Base-by-base conservation (phyloP, 2,329 filamentous ascomycete genomes). In the Penicillium rolfsii region DNA sequence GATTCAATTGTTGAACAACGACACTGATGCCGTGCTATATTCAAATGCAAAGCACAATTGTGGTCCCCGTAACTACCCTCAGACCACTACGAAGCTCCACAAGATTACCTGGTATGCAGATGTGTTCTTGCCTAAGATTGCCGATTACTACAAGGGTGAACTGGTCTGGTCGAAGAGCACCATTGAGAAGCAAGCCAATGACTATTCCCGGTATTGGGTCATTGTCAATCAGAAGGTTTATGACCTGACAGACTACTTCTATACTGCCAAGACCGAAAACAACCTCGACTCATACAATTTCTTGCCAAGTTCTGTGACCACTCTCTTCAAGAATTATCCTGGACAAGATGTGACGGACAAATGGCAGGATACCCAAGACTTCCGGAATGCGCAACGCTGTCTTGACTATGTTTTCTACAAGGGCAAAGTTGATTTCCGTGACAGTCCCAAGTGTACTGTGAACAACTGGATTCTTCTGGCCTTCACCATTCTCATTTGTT, bases 381-480 rank as follows among this genome's bases (percentile, higher is more conserved):
- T 91, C 55, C 63, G 74, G 26, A 90, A 91, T 77, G 91, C 87
- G 64, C 77, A 93, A 70, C 88, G 88, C 69, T 99, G 95, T 75
- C 84, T 98, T 66, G 84, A 93, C 70, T 91, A 93, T 67, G 84
- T 87, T 22, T 97, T 96, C 76, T 95, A 92, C 70, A 83, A 89
- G 53, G 95, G 94, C 54, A 89, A 88, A 63, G 85, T 87, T 0
- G 95, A 99, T 76, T 98, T 98, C 83, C 87, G 95, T 52, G 80
- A 91, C 22, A 83, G 85, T 0, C 76, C 92, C 1, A 85, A 83
- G 67, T 99, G 95, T 75, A 87, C 91, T 70, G 88, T 92, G 71
- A 96, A 97, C 82, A 94, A 94, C 79, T 98, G 92, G 77, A 88
- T 98, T 64, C 82, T 99, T 60, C 81, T 98, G 55, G 88, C 87